Base-by-base conservation (phyloP, 2,329 filamentous ascomycete genomes). In the Pseudogymnoascus sp. region DNA sequence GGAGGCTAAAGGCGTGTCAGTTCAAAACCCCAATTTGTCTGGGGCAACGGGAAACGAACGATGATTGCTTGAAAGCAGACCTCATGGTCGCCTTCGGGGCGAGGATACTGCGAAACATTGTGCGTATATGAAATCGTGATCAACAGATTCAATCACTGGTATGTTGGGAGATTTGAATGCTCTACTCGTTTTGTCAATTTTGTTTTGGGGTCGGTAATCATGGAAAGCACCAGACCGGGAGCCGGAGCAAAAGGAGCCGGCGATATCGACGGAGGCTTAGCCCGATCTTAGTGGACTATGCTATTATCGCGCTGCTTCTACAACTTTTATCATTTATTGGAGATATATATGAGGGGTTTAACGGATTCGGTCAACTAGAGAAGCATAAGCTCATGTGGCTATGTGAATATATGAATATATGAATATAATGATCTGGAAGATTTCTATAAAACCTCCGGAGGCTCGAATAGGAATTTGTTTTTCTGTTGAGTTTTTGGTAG, bases 21-120 rank as follows among this genome's bases (percentile, higher is more conserved):
- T 60, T 66, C 64, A 61, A 63, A 45, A 29, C 41, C 7, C 45
- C 2, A 33, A 55, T 8, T 55, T 55, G 45, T 33, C 45, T 31
- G 45, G 45, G n/a, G 19, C 12, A 39, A 4, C 16, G 33, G 33
- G 65, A 19, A 63, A 71, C 79, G 74, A 77, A 85, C 83, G 77
- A 78, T 66, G 80, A 79, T 69, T 72, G 68, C 66, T 77, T 80
- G 74, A 84, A 81, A 65, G 79, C 80, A 71, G 83, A 83, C 72
- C 82, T 82, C 72, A 78, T 79, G 72, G 79, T 77, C 69, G 79
- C 77, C 74, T 83, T 80, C 68, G 81, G 78, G 80, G 85, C 80
- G 80, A 85, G 79, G 73, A 83, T 82, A 73, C 78, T 82, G 67
- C 82, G 77, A 73, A 87, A 76, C 84, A 87, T 87, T 65, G 70